Percentiles rank a stretch among this genome's conserved stretches.
phyloP scores from a whole-genome alignment of 1,139 yeast genomes.

The Saccharomyces hybrid region DNA sequence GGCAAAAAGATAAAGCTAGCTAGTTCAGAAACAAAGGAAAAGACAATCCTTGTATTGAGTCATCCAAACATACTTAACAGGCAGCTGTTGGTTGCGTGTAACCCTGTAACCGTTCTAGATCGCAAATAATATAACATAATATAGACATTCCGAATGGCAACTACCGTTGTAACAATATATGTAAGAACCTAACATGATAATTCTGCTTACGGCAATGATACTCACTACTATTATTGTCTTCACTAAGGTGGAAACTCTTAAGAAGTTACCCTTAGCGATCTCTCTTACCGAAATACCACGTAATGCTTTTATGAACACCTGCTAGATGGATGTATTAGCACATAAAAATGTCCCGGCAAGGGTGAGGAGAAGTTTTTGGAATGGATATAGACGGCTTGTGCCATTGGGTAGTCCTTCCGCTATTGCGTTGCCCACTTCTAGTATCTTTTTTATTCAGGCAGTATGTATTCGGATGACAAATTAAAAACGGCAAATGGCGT shows the following conservation, averaged over 20 bases:
- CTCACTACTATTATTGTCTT: neutral
- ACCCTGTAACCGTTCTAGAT: slow-evolving; percentile 3
- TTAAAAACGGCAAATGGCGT: neutral
- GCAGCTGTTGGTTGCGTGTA: slow-evolving; percentile 43
- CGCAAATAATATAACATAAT: neutral
- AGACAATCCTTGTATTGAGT: slow-evolving; percentile 50
- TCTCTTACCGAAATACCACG: neutral
- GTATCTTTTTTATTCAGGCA: slow-evolving; percentile 5
- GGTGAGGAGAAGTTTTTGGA: slow-evolving; percentile 1
- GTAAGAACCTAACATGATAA: neutral
- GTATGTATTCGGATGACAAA: neutral
- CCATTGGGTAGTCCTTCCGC: slow-evolving; percentile 12
- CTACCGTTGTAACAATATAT: neutral
- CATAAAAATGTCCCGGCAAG: neutral
- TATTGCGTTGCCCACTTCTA: slow-evolving; percentile 15
- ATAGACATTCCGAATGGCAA: neutral
- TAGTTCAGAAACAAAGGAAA: slow-evolving; percentile 36
- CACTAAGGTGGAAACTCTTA: neutral
- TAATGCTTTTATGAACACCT: neutral
- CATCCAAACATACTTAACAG: slow-evolving; percentile 62
- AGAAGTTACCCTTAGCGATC: neutral
- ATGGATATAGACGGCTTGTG: slow-evolving; percentile 14
- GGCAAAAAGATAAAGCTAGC: slow-evolving; percentile 57
- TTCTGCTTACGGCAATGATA: neutral
- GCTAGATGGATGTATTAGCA: neutral